A percentile compares a stretch with the other conserved stretches of the same genome.
These are phyloP conservation scores for Colletotrichum sublineola DNA, from an alignment of 2,329 filamentous ascomycete species.

Conservation along the genomic window DNA sequence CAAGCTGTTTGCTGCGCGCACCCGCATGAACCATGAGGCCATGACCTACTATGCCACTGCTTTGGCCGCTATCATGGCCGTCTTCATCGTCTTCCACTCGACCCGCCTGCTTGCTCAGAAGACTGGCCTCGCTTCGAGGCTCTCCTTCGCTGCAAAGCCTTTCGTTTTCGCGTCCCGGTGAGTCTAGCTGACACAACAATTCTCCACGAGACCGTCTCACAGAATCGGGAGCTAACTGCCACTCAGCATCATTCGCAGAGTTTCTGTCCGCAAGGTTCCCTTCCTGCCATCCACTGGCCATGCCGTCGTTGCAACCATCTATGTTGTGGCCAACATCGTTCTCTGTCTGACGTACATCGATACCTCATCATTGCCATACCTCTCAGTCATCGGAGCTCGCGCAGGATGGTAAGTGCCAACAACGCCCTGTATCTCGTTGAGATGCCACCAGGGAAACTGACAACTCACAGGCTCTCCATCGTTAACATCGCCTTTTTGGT, in stretches of 20 bases:
- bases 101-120: conserved; percentile 33
- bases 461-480: conserved; percentile 52
- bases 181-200: not conserved
- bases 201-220: not conserved
- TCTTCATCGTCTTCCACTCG: conserved; percentile 38
- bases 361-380: conserved; percentile 47
- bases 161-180: conserved; percentile 39
- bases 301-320: conserved; percentile 47
- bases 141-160: conserved; percentile 18
- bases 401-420: conserved; percentile 53
- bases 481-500: conserved; percentile 65
- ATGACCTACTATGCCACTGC: conserved; percentile 45
- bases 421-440: not conserved
- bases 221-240: not conserved
- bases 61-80: conserved; percentile 22
- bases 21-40: conserved; percentile 46
- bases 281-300: conserved; percentile 48
- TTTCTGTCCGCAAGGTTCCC: conserved; percentile 37
- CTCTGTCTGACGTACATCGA: conserved; percentile 53
- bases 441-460: not conserved
- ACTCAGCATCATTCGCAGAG: conserved; percentile 33
- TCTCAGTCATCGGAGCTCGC: conserved; percentile 54
- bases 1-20: conserved; percentile 38
- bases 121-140: conserved; percentile 23
- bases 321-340: conserved; percentile 52